Evolutionary conservation across 1,139 yeast species (phyloP), one percentile per base, ranked within the genome.

Genomic region (Diutina catenulata): DNA sequence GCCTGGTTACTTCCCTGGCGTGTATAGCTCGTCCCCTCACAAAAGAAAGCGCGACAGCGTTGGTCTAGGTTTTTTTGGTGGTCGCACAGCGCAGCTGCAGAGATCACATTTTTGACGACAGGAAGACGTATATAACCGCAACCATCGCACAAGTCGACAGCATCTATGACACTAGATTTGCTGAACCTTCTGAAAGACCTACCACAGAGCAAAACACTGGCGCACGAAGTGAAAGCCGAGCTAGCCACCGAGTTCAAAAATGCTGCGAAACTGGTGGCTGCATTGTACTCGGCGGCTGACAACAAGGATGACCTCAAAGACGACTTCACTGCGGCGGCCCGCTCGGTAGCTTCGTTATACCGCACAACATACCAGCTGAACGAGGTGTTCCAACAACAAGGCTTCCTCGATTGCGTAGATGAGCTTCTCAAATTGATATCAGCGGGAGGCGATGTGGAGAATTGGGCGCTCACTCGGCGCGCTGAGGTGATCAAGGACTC

Each of bases 301-400:
- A 37, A 39, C 29, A 41, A 40, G 18, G 51, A 43, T 5, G 21
- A 21, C n/a, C 16, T 31, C 6, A 65, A 74, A 22, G 50, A 58
- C 1, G 81, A 76, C 46, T 77, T 77, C 55, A 71, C 78, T 40
- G 60, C 62, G 39, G 83, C 83, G 8, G 83, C 83, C 23, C 67
- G 73, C 41, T 71, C 81, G 3, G 80, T 77, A 31, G 80, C 83
- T 3, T 65, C 77, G 1, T 57, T 77, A 9, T 77, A 76, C 47
- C 59, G 80, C 39, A 67, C 64, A 42, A 19, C 35, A 4, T 31
- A 31, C 25, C 35, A 31, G 22, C 26, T 31, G 7, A 31, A 31
- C 9, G 35, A 31, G 2, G 13, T 31, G 3, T 20, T 21, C 35
- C 20, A 24, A 7, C 35, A 20, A 21, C 23, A 10, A 19, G 84